phyloP scores from a whole-genome alignment of 2,329 filamentous ascomycete genomes.

The Scortechinia acanthostroma region DNA sequence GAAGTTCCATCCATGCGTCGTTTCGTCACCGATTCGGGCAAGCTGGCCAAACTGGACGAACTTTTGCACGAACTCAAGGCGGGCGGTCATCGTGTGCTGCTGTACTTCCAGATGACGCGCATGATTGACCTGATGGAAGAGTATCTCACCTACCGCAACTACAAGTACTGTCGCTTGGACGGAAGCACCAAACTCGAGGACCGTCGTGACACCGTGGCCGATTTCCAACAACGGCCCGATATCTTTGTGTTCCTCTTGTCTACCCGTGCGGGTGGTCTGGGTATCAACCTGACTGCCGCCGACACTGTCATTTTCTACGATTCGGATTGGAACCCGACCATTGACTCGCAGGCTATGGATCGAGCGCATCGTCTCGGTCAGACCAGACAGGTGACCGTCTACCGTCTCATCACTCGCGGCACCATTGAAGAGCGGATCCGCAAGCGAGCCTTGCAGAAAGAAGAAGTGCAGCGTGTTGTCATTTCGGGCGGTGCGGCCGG shows the following conservation, averaged over 20 bases:
- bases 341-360: conserved; percentile 98
- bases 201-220: conserved; percentile 86
- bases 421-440: conserved; percentile 98
- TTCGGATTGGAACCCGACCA: conserved; percentile 98
- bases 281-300: conserved; percentile 92
- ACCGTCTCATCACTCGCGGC: conserved; percentile 89
- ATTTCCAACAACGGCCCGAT: conserved; percentile 89
- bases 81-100: conserved; percentile 81
- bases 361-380: conserved; percentile 95
- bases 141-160: conserved; percentile 96
- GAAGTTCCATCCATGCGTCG: conserved; percentile 91
- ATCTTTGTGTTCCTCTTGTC: conserved; percentile 97
- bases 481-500: conserved; percentile 83
- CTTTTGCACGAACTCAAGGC: conserved; percentile 85
- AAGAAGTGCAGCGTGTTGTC: conserved; percentile 95
- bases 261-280: conserved; percentile 91
- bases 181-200: conserved; percentile 97
- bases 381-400: conserved; percentile 91
- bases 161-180: conserved; percentile 94
- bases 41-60: conserved; percentile 83
- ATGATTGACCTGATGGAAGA: conserved; percentile 99
- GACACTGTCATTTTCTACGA: conserved; percentile 99
- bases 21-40: conserved; percentile 95
- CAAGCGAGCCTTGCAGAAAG: conserved; percentile 93
- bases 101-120: conserved; percentile 99